Evolutionary conservation across 371 early-diverging fungal genomes (phyloP).

Genomic region (Homolaphlyctis polyrhiza): DNA sequence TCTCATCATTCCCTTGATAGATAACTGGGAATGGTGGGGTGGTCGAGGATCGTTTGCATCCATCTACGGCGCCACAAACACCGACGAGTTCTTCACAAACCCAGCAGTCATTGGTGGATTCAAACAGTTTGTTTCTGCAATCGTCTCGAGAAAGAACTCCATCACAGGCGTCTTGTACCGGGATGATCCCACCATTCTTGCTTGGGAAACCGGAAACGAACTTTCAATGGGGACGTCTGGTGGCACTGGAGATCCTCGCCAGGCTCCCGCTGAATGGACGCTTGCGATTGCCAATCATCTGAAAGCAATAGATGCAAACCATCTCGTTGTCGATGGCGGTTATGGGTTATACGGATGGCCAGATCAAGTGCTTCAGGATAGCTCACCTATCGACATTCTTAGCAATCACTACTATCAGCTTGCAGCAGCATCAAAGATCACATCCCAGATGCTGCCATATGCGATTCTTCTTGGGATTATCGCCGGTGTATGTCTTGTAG

Average conservation of each 20-base stretch:
- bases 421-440: no score
- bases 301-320: constrained; percentile 25
- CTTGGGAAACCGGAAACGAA: constrained; percentile 47
- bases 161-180: constrained; percentile 26
- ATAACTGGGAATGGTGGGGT: constrained; percentile 30
- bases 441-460: no score
- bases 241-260: neutral
- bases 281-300: constrained; percentile 21
- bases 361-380: constrained; percentile 9
- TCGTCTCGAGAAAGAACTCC: constrained; percentile 30
- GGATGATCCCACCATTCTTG: constrained; percentile 33
- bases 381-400: constrained; percentile 27
- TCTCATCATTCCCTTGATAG: constrained; percentile 18
- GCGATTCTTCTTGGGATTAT: no score
- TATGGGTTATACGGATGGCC: constrained; percentile 25
- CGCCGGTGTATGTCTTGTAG: no score
- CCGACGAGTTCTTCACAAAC: constrained; percentile 23
- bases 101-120: constrained; percentile 10
- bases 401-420: constrained; percentile 34
- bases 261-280: constrained; percentile 33
- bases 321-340: constrained; percentile 35
- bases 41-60: constrained; percentile 22
- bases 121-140: constrained; percentile 14
- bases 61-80: neutral
- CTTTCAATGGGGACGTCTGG: constrained; percentile 11